A percentile compares a stretch with the other conserved stretches of the same genome.
Conservation (phyloP, 2,329 filamentous ascomycete genomes). For the Trichoderma oligosporum region DNA sequence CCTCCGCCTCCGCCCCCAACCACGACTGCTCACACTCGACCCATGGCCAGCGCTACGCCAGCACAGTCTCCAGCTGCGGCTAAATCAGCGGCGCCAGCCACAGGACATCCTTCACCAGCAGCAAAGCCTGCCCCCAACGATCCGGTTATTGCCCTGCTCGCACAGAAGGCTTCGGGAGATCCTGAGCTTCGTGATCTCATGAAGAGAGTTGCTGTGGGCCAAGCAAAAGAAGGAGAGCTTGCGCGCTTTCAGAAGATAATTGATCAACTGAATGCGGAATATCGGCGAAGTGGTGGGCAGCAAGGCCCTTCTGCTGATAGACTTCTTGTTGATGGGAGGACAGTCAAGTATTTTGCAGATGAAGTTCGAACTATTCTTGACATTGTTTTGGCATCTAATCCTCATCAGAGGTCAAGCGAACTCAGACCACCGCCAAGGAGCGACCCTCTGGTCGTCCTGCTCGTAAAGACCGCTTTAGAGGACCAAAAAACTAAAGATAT, state of each 20-base stretch:
- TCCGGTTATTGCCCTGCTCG: constrained; percentile 76
- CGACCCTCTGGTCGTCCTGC: constrained; percentile 52
- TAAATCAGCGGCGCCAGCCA: constrained; percentile 24
- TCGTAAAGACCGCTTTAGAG: constrained; percentile 57
- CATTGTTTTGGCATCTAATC: constrained; percentile 57
- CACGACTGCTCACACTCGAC: constrained; percentile 24
- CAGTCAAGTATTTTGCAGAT: constrained; percentile 57
- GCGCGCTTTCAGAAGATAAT: constrained; percentile 77
- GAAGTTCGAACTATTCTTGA: constrained; percentile 56
- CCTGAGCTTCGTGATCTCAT: constrained; percentile 71
- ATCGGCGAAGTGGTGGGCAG: constrained; percentile 48
- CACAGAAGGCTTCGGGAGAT: constrained; percentile 70
- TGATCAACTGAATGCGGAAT: constrained; percentile 66
- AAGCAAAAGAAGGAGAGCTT: constrained; percentile 67
- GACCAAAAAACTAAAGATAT: constrained; percentile 47
- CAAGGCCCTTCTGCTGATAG: constrained; percentile 53
- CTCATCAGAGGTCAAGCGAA: constrained; percentile 51
- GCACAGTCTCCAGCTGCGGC: constrained; percentile 20
- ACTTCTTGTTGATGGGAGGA: constrained; percentile 52
- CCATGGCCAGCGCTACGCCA: constrained; percentile 20
- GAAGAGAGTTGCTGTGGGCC: constrained; percentile 75
- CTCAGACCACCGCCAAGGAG: constrained; percentile 52
- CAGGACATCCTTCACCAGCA: constrained; percentile 17
- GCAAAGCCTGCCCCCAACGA: constrained; percentile 46
- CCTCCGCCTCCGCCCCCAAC: constrained; percentile 30